Conservation (phyloP, 2,329 filamentous ascomycete species). For the Aspergillus latus region DNA sequence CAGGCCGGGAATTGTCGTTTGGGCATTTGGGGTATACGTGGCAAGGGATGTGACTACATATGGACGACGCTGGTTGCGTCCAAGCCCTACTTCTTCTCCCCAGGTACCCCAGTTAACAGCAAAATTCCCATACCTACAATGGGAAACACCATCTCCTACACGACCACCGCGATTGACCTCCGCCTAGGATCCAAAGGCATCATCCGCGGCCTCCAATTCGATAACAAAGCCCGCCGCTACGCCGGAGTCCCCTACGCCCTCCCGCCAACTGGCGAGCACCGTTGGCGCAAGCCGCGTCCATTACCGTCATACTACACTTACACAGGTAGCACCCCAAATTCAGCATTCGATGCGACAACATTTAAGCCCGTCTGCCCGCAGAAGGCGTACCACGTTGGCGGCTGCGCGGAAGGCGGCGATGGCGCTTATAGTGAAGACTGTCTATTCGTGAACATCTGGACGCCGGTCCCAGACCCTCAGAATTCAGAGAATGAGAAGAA, state of each 20-base stretch:
- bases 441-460: slow-evolving; percentile 52
- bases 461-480: slow-evolving; percentile 33
- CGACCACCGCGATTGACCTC: slow-evolving; percentile 6
- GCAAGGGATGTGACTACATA: too few species aligned
- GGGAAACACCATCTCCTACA: slow-evolving; percentile 18
- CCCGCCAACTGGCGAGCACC: slow-evolving; percentile 37
- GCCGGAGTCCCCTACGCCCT: slow-evolving; percentile 43
- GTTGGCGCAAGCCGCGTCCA: slow-evolving; percentile 42
- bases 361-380: slow-evolving; percentile 44
- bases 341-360: slow-evolving; percentile 37
- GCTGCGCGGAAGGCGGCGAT: not conserved
- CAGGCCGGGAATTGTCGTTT: too few species aligned
- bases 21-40: too few species aligned
- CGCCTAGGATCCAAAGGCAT: not conserved
- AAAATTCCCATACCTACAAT: not conserved
- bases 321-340: not conserved
- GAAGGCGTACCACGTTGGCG: slow-evolving; percentile 17
- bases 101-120: too few species aligned
- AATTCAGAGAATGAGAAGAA: slow-evolving; percentile 15
- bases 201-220: slow-evolving; percentile 23
- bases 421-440: slow-evolving; percentile 48
- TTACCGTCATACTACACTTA: slow-evolving; percentile 34
- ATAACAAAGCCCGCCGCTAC: slow-evolving; percentile 30
- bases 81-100: too few species aligned
- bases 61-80: too few species aligned